Evolutionary conservation across 257 asterid species (phyloP).

Genomic region (Solanum habrochaites): DNA sequence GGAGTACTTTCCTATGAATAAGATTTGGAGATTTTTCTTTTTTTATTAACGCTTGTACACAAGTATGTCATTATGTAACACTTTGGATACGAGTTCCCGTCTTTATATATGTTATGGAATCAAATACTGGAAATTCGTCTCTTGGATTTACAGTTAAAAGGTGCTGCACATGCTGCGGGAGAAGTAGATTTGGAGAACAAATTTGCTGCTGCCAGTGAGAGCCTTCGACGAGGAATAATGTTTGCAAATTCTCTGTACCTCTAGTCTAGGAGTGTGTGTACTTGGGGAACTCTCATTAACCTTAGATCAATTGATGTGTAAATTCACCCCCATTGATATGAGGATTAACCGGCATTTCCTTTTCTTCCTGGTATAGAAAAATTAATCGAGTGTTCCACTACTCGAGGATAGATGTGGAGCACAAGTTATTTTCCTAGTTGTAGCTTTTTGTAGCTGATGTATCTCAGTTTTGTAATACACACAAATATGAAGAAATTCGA

Average conservation of each 20-base stretch:
- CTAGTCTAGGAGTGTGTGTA: constrained; percentile 7
- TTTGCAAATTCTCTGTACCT: constrained; percentile 92
- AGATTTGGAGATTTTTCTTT: background rate
- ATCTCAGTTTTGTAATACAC: background rate
- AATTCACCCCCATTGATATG: background rate
- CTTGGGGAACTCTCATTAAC: background rate
- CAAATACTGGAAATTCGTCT: background rate
- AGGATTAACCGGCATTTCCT: background rate
- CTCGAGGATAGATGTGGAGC: background rate
- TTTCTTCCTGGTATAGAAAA: background rate
- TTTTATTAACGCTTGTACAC: background rate
- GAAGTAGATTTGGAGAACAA: constrained; percentile 72
- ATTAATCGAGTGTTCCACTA: background rate
- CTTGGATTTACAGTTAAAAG: constrained; percentile 51
- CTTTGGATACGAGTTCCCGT: background rate
- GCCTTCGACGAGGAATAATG: constrained; percentile 96
- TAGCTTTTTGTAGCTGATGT: background rate
- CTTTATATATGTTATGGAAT: background rate
- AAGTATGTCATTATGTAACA: background rate
- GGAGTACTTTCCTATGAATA: background rate
- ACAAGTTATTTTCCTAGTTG: background rate
- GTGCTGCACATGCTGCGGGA: constrained; percentile 92
- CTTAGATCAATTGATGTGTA: background rate
- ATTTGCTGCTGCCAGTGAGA: constrained; percentile 70
- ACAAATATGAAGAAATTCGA: background rate